phyloP scores from a whole-genome alignment of 2,329 filamentous ascomycete genomes.

The Fusarium sp. region DNA sequence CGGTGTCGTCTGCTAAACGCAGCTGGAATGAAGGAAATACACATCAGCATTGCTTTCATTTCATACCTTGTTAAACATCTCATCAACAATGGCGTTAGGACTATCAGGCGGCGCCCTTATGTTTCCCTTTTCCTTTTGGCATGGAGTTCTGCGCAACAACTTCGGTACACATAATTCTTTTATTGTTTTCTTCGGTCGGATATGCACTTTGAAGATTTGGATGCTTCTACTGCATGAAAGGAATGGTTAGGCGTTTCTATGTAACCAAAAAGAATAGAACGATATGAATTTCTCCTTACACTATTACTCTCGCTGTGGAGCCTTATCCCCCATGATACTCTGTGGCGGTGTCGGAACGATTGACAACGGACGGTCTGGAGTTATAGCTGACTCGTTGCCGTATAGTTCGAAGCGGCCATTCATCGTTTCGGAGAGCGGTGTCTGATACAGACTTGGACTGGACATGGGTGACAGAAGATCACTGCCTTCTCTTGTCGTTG shows the following conservation, averaged over 20 bases:
- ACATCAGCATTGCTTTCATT: conserved; percentile 7
- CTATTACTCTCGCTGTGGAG: conserved; percentile 21
- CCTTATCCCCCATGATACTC: conserved; percentile 31
- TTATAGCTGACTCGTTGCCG: conserved; percentile 51
- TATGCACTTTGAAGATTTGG: conserved; percentile 38
- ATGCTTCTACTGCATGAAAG: conserved; percentile 42
- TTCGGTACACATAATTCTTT: conserved; percentile 38
- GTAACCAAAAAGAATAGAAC: conserved; percentile 44
- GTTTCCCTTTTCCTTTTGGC: conserved; percentile 28
- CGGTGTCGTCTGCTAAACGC: conserved; percentile 63
- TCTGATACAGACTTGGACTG: conserved; percentile 37
- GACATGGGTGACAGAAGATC: conserved; percentile 39
- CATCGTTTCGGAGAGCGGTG: conserved; percentile 48
- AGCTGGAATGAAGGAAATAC: not conserved
- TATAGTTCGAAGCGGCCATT: conserved; percentile 61
- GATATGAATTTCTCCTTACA: conserved; percentile 18
- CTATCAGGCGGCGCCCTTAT: conserved; percentile 33
- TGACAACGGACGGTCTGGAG: conserved; percentile 37
- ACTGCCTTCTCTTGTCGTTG: conserved; percentile 42
- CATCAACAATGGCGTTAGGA: conserved; percentile 36
- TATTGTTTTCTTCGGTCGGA: conserved; percentile 39
- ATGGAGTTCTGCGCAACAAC: conserved; percentile 46
- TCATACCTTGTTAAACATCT: conserved; percentile 7
- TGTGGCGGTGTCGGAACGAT: conserved; percentile 46
- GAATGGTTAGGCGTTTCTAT: conserved; percentile 49